Evolutionary conservation across 768 basidiomycete genomes (phyloP), one percentile per base, ranked within the genome.

Genomic region (Phylloporus arenicola): DNA sequence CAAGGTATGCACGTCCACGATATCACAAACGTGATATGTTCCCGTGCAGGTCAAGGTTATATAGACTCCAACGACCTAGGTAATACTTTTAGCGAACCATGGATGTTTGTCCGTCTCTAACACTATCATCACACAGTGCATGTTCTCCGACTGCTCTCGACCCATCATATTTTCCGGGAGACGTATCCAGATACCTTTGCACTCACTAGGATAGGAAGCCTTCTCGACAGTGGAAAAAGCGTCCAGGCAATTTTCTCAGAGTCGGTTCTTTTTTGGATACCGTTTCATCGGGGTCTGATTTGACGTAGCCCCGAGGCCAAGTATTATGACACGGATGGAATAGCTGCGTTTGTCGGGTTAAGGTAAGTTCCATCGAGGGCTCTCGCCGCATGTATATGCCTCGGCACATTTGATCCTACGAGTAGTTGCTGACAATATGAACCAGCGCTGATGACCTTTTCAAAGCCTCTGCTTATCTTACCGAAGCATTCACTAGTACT

Each of bases 131-230:
- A 17, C 5, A 27, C 16, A 88, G 87, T 81, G 4, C 88, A 89
- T 59, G 76, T 80, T 30, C 75, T 92, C 35, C 83, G 88, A 39
- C 73, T 89, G 20, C 76, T 91, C 40, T 86, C 87, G 11, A 87
- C 88, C 0, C 86, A 88, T 60, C 87, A 90, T 63, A 78, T 90
- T 46, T 72, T 86, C 29, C 74, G 76, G 37, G 89, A 92, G 64
- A 72, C 79, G 3, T 72, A 76, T 10, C 87, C 86, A 4, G 77
- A 89, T 58, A 80, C 83, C 6, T 92, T 91, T 57, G 74, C 85
- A 8, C 74, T 80, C 46, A 91, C 85, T 58, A 77, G 87, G 33
- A 74, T 88, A 48, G 83, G 83, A 4, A 82, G 82, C 9, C 68
- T 83, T 12, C 68, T 90, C 5, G 86, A 89, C 59, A 81, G 80